These are phyloP conservation scores for Cryphonectria nitschkei DNA, from an alignment of 2,329 filamentous ascomycete genomes.

Conservation along the genomic window DNA sequence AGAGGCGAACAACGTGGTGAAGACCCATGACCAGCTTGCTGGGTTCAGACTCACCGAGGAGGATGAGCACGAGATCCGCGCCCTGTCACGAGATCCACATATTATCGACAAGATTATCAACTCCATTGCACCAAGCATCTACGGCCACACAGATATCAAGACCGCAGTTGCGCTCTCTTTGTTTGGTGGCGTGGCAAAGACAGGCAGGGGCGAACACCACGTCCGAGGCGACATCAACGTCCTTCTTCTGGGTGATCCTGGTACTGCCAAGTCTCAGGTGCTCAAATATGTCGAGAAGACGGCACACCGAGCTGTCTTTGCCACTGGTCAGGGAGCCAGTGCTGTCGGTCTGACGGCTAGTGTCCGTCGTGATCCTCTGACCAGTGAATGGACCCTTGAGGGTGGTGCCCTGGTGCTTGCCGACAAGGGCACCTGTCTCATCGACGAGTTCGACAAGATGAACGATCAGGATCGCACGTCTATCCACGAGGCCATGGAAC, in stretches of 20 bases:
- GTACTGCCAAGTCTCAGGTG: constrained; percentile 96
- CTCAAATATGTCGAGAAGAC: constrained; percentile 98
- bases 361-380: constrained; percentile 92
- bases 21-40: constrained; percentile 95
- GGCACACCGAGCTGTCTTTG: constrained; percentile 94
- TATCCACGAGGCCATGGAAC: constrained; percentile 99
- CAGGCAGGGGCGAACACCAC: constrained; percentile 82
- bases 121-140: constrained; percentile 96
- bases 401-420: constrained; percentile 94
- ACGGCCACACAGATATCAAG: constrained; percentile 95
- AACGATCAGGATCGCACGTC: constrained; percentile 98
- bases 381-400: constrained; percentile 96
- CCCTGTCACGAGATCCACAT: constrained; percentile 83
- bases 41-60: constrained; percentile 95
- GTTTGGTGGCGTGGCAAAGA: constrained; percentile 93
- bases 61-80: constrained; percentile 88
- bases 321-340: constrained; percentile 94
- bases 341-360: constrained; percentile 97
- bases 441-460: constrained; percentile 99
- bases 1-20: constrained; percentile 96
- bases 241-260: constrained; percentile 91
- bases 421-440: constrained; percentile 91
- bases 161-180: constrained; percentile 92
- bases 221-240: constrained; percentile 99
- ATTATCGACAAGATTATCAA: constrained; percentile 92